These are phyloP conservation scores for Durotheca rogersii DNA, from an alignment of 495 filamentous ascomycete species.

Conservation along the genomic window DNA sequence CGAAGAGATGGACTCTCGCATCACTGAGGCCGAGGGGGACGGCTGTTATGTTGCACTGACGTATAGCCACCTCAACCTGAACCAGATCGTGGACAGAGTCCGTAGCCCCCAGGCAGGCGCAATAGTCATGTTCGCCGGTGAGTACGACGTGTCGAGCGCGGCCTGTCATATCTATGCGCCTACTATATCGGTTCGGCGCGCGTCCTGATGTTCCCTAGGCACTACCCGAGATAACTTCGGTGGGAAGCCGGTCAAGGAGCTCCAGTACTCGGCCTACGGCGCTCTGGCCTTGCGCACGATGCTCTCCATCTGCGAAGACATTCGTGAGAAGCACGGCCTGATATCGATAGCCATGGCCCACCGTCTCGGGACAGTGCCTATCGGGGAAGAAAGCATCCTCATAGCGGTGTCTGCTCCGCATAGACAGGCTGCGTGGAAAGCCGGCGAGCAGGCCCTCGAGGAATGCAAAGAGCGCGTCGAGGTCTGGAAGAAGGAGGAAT, in stretches of 20 bases:
- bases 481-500: slow-evolving; percentile 96
- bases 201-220: slow-evolving; percentile 48
- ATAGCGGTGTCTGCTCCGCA: slow-evolving; percentile 86
- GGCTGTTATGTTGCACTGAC: slow-evolving; percentile 65
- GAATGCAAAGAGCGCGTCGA: slow-evolving; percentile 80
- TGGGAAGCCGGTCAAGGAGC: slow-evolving; percentile 68
- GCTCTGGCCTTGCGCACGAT: slow-evolving; percentile 77
- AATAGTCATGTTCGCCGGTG: slow-evolving; percentile 83
- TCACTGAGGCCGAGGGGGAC: slow-evolving; percentile 35
- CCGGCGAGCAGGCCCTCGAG: slow-evolving; percentile 88
- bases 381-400: slow-evolving; percentile 88
- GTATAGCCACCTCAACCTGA: slow-evolving; percentile 59
- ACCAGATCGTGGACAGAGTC: slow-evolving; percentile 62
- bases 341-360: slow-evolving; percentile 77
- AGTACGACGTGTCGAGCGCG: slow-evolving; percentile 4
- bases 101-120: slow-evolving; percentile 81
- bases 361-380: slow-evolving; percentile 80
- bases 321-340: slow-evolving; percentile 61
- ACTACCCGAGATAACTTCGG: slow-evolving; percentile 87
- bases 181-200: neutral
- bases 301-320: slow-evolving; percentile 60
- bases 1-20: slow-evolving; percentile 15
- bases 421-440: slow-evolving; percentile 84
- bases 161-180: slow-evolving; percentile 1
- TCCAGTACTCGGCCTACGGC: slow-evolving; percentile 81